Percentiles rank a stretch among this genome's conserved stretches.
These are phyloP conservation scores for Saposhnikovia divaricata DNA, from an alignment of 129 eudicot species.

Conservation along the genomic window DNA sequence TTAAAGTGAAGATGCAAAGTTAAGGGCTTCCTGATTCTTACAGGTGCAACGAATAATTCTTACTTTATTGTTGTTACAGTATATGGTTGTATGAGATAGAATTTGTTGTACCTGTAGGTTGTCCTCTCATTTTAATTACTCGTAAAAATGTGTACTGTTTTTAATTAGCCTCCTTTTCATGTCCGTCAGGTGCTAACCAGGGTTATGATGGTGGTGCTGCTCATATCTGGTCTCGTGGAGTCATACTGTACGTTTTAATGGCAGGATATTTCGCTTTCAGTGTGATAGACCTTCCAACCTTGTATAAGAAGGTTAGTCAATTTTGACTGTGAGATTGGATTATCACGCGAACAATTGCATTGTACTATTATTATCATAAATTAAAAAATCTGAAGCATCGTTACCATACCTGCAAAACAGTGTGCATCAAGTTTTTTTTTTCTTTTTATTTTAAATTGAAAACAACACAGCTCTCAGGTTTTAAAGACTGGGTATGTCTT, in stretches of 20 bases:
- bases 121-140: background rate
- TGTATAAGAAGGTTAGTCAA: constrained; percentile 71
- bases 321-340: background rate
- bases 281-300: constrained; percentile 67
- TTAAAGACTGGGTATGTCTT: background rate
- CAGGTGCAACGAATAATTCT: background rate
- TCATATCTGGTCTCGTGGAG: constrained; percentile 95
- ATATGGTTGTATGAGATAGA: background rate
- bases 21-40: background rate
- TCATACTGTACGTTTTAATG: constrained; percentile 76
- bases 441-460: background rate
- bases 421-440: background rate
- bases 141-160: constrained; percentile 3
- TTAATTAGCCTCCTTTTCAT: constrained; percentile 5
- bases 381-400: background rate
- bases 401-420: background rate
- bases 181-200: constrained; percentile 50
- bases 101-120: background rate
- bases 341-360: no score
- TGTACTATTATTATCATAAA: background rate
- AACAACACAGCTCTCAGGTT: background rate
- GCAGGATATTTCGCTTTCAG: constrained; percentile 87
- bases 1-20: background rate
- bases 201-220: constrained; percentile 99
- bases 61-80: no score